Base-by-base conservation (phyloP, 164 flowering plant species). In the Santalum album region DNA sequence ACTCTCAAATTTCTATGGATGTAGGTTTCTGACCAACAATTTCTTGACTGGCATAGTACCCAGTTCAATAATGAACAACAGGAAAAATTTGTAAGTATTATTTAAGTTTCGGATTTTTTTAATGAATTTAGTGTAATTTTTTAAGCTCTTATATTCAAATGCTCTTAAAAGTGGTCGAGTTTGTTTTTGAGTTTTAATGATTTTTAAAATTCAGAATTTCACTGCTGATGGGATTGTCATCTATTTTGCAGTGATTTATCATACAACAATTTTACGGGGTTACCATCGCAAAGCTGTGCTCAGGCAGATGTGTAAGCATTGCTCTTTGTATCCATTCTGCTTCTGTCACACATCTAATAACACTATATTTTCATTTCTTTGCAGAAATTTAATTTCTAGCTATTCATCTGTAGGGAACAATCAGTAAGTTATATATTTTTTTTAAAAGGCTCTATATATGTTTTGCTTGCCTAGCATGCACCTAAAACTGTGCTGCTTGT, bases 11-110 rank as follows among this genome's bases (percentile, higher is more conserved):
- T 43, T 43, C 15, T 65, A 17, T 34, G 49, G 9, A 25, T 79
- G 61, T 46, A 90, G 97, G 81, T 80, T 70, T 64, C 75, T 90
- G 64, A 72, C 75, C 20, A 73, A 75, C 61, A 87, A 90, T 68
- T 77, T 68, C 27, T 56, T 87, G 45, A 78, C 67, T 43, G 97
- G 91, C 58, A 49, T 48, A 25, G 39, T 85, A 29, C 83, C 87
- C 2, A 15, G 21, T 34, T 85, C 86, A 84, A 57, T 81, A 51
- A 16, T 62, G 40, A 19, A 26, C 21, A 78, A 60, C 68, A 56
- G 58, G 4, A 0, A 53, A 0, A 43, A 68, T 20, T 25, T 79
- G 97, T 87, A 23, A 59, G 89, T 69, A 58, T 46, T 63, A 45
- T 40, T 46, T 51, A 38, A 32, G 9, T 29, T 18, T 55, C 51